Evolutionary conservation across 2,329 filamentous ascomycete species (phyloP), one percentile per base, ranked within the genome.

Genomic region (Aspergillus jensenii): DNA sequence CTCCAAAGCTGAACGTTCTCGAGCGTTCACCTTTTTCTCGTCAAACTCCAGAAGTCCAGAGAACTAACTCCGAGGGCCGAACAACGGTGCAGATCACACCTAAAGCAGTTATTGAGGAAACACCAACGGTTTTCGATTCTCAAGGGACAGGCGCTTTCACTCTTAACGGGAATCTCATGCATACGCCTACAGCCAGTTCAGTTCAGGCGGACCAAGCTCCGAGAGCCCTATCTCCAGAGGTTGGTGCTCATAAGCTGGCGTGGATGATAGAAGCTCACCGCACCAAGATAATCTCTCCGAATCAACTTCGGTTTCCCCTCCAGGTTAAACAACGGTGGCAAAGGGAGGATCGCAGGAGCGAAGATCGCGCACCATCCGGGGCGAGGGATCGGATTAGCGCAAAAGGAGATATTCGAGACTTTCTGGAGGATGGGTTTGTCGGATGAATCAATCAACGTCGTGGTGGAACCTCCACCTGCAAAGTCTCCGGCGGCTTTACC

Each of bases 401-500:
- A 43, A 23, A 21, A 14, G 48, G 37, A 41, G 23, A 19, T 25
- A 45, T 48, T 41, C 52, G n/a, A 49, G 45, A 39, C 23, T 37
- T 44, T 50, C 39, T 55, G 45, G 27, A 55, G 17, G 27, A 57
- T 51, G 43, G 48, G 44, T 39, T 45, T 45, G 43, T 41, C 19
- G 19, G 50, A 58, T 49, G 53, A 52, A 56, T 51, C 50, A 52
- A 56, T 44, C 50, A 58, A 61, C 49, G 52, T 33, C 41, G 40
- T 31, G 31, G 61, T 64, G 64, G 62, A 53, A 57, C 60, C 55
- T 46, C 59, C 45, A 11, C 54, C 64, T 60, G 62, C 61, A 68
- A 70, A 67, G 66, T 63, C 62, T 62, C 70, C 68, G 69, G 71
- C 63, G 64, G 64, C 59, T 65, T 66, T 58, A 55, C 67, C 65